Percentiles rank a stretch among this genome's conserved stretches.
Evolutionary conservation across 177 flowering plant species (phyloP).

Genomic region (Vitis hybrid): DNA sequence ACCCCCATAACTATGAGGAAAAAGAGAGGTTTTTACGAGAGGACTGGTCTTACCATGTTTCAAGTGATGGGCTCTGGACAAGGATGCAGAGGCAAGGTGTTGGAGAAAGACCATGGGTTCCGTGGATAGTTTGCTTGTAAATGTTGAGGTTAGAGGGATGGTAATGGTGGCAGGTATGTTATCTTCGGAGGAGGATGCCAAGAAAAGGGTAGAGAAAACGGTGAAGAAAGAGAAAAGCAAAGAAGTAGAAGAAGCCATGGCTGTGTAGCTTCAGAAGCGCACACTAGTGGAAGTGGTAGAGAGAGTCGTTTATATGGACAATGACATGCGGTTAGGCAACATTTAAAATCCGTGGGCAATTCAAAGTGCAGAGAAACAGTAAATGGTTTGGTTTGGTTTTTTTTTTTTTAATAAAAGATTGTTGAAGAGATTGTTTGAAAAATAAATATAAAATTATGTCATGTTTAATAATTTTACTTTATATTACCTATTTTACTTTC

Average conservation of each 20-base stretch:
- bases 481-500: too few species aligned
- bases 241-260: constrained; percentile 10
- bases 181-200: constrained; percentile 11
- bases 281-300: not conserved
- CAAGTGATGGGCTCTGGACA: constrained; percentile 9
- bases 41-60: not conserved
- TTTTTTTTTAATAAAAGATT: too few species aligned
- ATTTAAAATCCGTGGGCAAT: too few species aligned
- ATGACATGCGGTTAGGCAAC: too few species aligned
- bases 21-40: not conserved
- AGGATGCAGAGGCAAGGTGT: constrained; percentile 1
- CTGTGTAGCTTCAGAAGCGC: not conserved
- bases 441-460: too few species aligned
- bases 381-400: too few species aligned
- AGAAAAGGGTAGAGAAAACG: constrained; percentile 8
- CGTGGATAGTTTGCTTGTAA: not conserved
- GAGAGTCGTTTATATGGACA: too few species aligned
- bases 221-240: constrained; percentile 9
- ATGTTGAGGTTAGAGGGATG: not conserved
- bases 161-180: constrained; percentile 15
- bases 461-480: too few species aligned
- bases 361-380: too few species aligned
- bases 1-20: too few species aligned
- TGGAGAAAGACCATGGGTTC: too few species aligned
- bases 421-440: too few species aligned